A percentile compares a stretch with the other conserved stretches of the same genome.
phyloP scores from a whole-genome alignment of 306 rosid genomes.

The peach (Prunus persica) region DNA sequence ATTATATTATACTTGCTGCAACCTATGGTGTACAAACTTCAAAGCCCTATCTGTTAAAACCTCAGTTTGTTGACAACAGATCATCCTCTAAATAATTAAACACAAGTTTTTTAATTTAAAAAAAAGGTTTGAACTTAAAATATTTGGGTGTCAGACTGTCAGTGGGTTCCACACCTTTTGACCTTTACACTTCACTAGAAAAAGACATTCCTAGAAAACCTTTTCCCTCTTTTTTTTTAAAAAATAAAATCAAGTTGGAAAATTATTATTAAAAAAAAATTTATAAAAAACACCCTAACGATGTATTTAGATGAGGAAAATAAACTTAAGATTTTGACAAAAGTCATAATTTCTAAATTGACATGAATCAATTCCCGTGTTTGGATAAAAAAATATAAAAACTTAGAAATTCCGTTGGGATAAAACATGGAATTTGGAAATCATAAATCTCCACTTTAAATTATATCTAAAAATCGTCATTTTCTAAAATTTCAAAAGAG shows the following conservation, averaged over 20 bases:
- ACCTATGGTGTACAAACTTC: neutral
- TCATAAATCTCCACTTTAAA: no score
- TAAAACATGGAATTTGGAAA: no score
- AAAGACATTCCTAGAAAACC: slow-evolving; percentile 36
- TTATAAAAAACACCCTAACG: no score
- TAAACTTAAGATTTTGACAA: no score
- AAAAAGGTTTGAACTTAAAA: neutral
- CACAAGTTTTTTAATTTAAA: neutral
- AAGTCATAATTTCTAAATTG: neutral
- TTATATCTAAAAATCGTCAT: no score
- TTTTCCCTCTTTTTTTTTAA: slow-evolving; percentile 2
- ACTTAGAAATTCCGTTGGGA: no score
- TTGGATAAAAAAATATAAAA: no score
- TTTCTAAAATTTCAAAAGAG: no score
- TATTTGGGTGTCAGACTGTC: slow-evolving; percentile 28
- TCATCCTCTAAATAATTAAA: slow-evolving; percentile 21
- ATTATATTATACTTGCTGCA: neutral
- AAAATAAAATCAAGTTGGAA: neutral
- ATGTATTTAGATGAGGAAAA: no score
- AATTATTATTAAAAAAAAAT: neutral
- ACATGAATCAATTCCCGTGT: no score
- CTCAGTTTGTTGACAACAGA: slow-evolving; percentile 30
- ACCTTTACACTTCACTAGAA: slow-evolving; percentile 32
- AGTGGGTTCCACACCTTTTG: slow-evolving; percentile 31
- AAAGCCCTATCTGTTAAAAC: neutral